Conservation (phyloP, 768 basidiomycete genomes). For the Tricholoma terreum region DNA sequence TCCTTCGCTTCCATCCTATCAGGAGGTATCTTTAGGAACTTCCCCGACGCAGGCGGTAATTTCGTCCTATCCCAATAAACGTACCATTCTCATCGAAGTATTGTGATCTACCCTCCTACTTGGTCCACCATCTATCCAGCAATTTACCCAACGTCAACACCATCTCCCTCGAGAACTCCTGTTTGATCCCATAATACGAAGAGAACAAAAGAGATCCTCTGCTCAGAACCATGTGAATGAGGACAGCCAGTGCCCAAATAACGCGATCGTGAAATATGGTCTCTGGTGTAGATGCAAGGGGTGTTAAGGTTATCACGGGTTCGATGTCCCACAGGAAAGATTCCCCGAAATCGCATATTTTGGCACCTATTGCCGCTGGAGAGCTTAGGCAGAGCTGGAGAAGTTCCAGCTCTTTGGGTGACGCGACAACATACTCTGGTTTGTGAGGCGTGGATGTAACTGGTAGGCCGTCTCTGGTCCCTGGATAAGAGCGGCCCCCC, state of each 20-base stretch:
- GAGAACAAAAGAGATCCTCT: neutral
- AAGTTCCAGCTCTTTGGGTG: no score
- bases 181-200: neutral
- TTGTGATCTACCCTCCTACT: slow-evolving; percentile 4
- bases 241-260: slow-evolving; percentile 12
- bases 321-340: no score
- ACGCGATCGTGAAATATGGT: slow-evolving; percentile 1
- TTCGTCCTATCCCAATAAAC: slow-evolving; percentile 2
- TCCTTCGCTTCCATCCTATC: slow-evolving; percentile 1
- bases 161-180: slow-evolving; percentile 10
- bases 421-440: no score
- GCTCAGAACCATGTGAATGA: slow-evolving; percentile 9
- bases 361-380: no score
- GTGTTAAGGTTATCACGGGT: no score
- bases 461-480: no score
- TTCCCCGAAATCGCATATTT: no score
- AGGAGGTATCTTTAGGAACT: neutral
- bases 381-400: no score
- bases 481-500: no score
- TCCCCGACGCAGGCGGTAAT: neutral
- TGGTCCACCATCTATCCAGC: slow-evolving; percentile 9
- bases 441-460: no score
- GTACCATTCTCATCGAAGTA: slow-evolving; percentile 12
- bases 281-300: neutral
- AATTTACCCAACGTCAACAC: slow-evolving; percentile 10